Conservation (phyloP, 148 eudicot genomes). For the Pharnaceum exiguum region DNA sequence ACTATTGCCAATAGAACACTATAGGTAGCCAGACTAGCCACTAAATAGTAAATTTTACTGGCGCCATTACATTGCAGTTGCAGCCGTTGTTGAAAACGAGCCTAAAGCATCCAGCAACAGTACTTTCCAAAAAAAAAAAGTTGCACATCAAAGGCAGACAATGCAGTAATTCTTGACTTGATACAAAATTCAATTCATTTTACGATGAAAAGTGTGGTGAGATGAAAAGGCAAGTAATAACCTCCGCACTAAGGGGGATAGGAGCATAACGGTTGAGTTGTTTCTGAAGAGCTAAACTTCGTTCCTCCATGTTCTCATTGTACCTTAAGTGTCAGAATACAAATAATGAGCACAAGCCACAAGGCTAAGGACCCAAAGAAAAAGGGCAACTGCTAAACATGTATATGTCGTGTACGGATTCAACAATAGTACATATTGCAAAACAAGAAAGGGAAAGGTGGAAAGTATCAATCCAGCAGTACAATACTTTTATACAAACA, state of each 20-base stretch:
- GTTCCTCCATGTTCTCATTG: slow-evolving; percentile 51
- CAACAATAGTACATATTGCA: too few relatives aligned
- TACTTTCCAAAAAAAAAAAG: not conserved
- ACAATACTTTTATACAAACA: too few relatives aligned
- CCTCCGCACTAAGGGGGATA: slow-evolving; percentile 73
- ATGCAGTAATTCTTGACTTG: not conserved
- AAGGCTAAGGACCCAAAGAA: not conserved
- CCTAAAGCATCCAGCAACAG: too few relatives aligned
- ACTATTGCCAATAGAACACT: too few relatives aligned
- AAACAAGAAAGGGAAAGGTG: too few relatives aligned
- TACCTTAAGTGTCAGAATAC: slow-evolving; percentile 40
- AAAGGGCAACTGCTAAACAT: not conserved
- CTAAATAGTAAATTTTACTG: too few relatives aligned
- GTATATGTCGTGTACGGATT: too few relatives aligned
- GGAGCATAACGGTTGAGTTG: slow-evolving; percentile 76
- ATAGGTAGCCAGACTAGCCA: too few relatives aligned
- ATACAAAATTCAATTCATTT: slow-evolving; percentile 6
- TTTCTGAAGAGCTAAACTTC: slow-evolving; percentile 58
- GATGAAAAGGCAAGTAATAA: slow-evolving; percentile 22
- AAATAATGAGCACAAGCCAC: slow-evolving; percentile 3
- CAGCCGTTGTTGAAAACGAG: too few relatives aligned
- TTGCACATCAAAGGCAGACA: not conserved
- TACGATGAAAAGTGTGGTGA: not conserved
- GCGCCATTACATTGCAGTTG: too few relatives aligned
- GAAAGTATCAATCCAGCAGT: too few relatives aligned